Conservation (phyloP, 1,284 basidiomycete genomes). For the Cryptococcus sp. region DNA sequence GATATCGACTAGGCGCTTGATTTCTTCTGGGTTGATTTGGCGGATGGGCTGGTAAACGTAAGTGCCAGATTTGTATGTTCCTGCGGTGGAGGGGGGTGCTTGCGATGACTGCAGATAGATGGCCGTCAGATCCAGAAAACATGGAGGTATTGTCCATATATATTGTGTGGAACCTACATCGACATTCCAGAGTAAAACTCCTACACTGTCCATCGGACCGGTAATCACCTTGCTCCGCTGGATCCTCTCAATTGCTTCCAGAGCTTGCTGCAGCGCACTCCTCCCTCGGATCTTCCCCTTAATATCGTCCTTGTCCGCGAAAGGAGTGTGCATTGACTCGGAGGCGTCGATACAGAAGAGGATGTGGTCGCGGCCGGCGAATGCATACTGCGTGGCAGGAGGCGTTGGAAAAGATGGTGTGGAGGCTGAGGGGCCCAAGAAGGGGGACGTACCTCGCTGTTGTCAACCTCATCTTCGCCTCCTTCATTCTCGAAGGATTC, state of each 20-base stretch:
- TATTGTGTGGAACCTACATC: conserved; percentile 54
- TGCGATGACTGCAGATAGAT: conserved; percentile 15
- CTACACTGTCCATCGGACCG: conserved; percentile 81
- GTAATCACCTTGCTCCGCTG: conserved; percentile 85
- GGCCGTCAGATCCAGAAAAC: not conserved
- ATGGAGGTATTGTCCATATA: not conserved
- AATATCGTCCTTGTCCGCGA: conserved; percentile 51
- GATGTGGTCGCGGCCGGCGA: conserved; percentile 74
- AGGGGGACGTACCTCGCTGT: conserved; percentile 34
- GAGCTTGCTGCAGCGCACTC: conserved; percentile 56
- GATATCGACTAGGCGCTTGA: conserved; percentile 58
- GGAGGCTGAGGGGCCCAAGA: not conserved
- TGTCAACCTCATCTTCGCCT: conserved; percentile 40
- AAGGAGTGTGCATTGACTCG: conserved; percentile 73
- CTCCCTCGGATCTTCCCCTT: conserved; percentile 34
- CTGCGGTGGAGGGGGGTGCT: conserved; percentile 45
- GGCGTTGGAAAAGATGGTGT: not conserved
- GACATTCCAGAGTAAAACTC: conserved; percentile 88
- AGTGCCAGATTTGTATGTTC: conserved; percentile 59
- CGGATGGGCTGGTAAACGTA: conserved; percentile 72
- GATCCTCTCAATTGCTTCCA: conserved; percentile 77
- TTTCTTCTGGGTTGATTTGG: conserved; percentile 72
- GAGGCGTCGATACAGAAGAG: conserved; percentile 93
- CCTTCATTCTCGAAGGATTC: conserved; percentile 34
- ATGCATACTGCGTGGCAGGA: conserved; percentile 57